Evolutionary conservation across 768 basidiomycete species (phyloP).

Genomic region (Tricholoma sp.): DNA sequence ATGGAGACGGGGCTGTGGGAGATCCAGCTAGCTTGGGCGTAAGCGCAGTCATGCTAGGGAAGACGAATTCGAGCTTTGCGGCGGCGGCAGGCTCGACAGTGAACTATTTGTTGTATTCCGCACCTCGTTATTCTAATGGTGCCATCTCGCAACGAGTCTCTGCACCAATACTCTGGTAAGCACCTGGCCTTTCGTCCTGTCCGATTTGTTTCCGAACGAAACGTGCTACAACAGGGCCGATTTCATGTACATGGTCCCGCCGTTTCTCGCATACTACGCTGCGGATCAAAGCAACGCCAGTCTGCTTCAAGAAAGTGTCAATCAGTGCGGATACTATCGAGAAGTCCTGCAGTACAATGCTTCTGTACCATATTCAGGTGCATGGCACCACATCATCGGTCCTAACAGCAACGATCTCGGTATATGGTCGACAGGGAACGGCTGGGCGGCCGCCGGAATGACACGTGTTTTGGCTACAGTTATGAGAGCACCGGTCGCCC

Average conservation of each 20-base stretch:
- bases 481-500: slow-evolving; percentile 32
- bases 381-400: slow-evolving; percentile 44
- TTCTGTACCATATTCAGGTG: slow-evolving; percentile 18
- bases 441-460: slow-evolving; percentile 70
- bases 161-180: slow-evolving; percentile 38
- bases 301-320: slow-evolving; percentile 30
- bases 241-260: slow-evolving; percentile 48
- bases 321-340: slow-evolving; percentile 35
- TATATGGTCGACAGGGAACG: slow-evolving; percentile 55
- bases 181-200: not conserved
- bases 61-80: slow-evolving; percentile 25
- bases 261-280: slow-evolving; percentile 45
- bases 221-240: slow-evolving; percentile 32
- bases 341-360: slow-evolving; percentile 28
- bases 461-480: slow-evolving; percentile 50
- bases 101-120: slow-evolving; percentile 27
- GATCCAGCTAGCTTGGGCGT: slow-evolving; percentile 48
- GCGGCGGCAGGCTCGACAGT: slow-evolving; percentile 27
- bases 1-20: slow-evolving; percentile 37
- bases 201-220: not conserved
- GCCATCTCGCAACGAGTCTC: slow-evolving; percentile 41
- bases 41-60: slow-evolving; percentile 38
- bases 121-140: slow-evolving; percentile 36
- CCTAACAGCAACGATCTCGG: slow-evolving; percentile 33
- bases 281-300: slow-evolving; percentile 30